Percentiles rank a stretch among this genome's conserved stretches.
phyloP scores from a whole-genome alignment of 768 basidiomycete genomes.

The Amanita subjunquillea region DNA sequence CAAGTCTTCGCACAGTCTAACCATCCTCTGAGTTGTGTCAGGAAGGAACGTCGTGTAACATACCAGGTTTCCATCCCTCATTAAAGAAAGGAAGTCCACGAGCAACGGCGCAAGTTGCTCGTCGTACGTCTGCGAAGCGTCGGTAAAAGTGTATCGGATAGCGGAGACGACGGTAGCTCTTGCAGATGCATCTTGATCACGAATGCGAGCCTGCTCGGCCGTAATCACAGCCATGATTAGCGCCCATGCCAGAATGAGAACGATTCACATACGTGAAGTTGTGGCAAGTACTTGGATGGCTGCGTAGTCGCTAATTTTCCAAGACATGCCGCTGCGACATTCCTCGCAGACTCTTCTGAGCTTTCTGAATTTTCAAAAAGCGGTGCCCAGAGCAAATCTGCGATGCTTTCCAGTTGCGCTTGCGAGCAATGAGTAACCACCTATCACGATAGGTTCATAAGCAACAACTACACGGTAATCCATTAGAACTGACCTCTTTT shows the following conservation, averaged over 20 bases:
- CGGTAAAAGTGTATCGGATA: slow-evolving; percentile 89
- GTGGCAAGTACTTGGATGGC: slow-evolving; percentile 83
- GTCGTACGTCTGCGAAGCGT: slow-evolving; percentile 78
- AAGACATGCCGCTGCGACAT: slow-evolving; percentile 92
- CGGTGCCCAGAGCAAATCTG: slow-evolving; percentile 86
- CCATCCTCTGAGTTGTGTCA: not conserved
- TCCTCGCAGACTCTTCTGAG: slow-evolving; percentile 84
- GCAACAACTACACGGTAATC: not conserved
- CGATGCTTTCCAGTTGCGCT: slow-evolving; percentile 75
- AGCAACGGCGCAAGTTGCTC: slow-evolving; percentile 82
- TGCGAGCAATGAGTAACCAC: slow-evolving; percentile 88
- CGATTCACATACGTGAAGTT: slow-evolving; percentile 62
- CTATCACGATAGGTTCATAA: slow-evolving; percentile 23
- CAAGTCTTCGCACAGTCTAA: slow-evolving; percentile 83
- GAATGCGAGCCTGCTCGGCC: slow-evolving; percentile 45
- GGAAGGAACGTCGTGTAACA: slow-evolving; percentile 13
- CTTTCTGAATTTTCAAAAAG: slow-evolving; percentile 87
- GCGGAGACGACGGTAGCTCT: slow-evolving; percentile 88
- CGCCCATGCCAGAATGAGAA: not conserved
- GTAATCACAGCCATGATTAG: not conserved
- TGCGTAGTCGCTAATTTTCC: slow-evolving; percentile 92
- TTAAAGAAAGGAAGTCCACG: slow-evolving; percentile 83
- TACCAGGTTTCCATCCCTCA: slow-evolving; percentile 84
- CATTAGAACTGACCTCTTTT: slow-evolving; percentile 60
- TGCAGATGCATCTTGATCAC: slow-evolving; percentile 57